Evolutionary conservation across 2,329 filamentous ascomycete species (phyloP).

Genomic region (Cryphonectria naterciae): DNA sequence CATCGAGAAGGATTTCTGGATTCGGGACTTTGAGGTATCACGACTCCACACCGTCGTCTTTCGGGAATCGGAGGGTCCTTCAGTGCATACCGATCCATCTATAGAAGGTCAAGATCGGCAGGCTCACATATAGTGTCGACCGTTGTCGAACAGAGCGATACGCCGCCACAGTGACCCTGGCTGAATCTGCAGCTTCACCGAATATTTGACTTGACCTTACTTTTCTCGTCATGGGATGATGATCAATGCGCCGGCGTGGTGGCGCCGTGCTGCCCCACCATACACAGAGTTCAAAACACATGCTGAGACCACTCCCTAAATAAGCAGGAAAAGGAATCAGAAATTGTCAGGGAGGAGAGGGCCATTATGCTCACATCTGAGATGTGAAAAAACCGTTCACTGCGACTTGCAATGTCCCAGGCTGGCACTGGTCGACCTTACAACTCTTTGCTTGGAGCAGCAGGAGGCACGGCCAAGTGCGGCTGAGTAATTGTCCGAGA

Average conservation of each 20-base stretch:
- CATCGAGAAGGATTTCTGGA: neutral
- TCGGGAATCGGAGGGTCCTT: neutral
- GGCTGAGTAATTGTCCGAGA: slow-evolving; percentile 1
- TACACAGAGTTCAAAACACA: neutral
- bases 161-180: neutral
- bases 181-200: slow-evolving; percentile 7
- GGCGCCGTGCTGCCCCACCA: too few relatives aligned
- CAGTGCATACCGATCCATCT: neutral
- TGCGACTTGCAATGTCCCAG: neutral
- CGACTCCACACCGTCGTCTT: neutral
- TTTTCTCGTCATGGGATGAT: neutral
- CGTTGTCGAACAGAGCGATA: neutral
- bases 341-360: neutral
- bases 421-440: neutral
- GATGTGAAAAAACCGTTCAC: neutral
- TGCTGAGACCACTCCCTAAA: neutral
- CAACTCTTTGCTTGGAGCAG: neutral
- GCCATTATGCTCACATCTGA: neutral
- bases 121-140: neutral
- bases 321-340: neutral
- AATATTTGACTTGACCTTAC: neutral
- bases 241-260: neutral
- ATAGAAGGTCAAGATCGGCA: neutral
- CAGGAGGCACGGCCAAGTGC: neutral
- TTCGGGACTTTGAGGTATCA: neutral